Conservation (phyloP, 2,329 filamentous ascomycete species). For the Pseudocercospora pini-densiflorae region DNA sequence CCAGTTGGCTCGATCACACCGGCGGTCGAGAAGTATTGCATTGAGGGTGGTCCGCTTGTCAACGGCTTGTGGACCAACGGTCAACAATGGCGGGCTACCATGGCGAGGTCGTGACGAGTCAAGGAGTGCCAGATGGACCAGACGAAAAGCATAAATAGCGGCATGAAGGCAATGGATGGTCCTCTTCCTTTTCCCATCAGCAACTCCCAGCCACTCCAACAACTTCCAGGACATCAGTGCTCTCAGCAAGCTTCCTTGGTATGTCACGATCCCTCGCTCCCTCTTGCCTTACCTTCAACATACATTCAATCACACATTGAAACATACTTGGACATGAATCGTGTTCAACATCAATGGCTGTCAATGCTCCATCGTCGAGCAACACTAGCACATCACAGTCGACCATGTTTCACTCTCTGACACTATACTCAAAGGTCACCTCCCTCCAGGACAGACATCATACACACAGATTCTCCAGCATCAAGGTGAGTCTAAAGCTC, state of each 20-base stretch:
- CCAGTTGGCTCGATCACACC: slow-evolving; percentile 47
- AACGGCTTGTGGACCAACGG: slow-evolving; percentile 23
- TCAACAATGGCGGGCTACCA: slow-evolving; percentile 20
- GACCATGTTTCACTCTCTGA: slow-evolving; percentile 14
- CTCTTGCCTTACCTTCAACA: slow-evolving; percentile 1
- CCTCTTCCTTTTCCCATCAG: slow-evolving; percentile 22
- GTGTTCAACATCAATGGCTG: slow-evolving; percentile 8
- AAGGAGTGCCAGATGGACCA: slow-evolving; percentile 10
- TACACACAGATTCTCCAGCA: slow-evolving; percentile 12
- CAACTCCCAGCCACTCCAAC: slow-evolving; percentile 28
- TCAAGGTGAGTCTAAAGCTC: slow-evolving; percentile 13
- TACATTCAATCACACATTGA: slow-evolving; percentile 1
- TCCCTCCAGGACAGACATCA: slow-evolving; percentile 15
- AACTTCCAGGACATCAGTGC: slow-evolving; percentile 7
- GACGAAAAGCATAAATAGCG: slow-evolving; percentile 40
- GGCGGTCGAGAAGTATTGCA: slow-evolving; percentile 22
- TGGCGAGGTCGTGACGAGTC: slow-evolving; percentile 12
- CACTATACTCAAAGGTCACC: slow-evolving; percentile 7
- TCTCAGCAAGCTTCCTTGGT: slow-evolving; percentile 15
- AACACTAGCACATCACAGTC: neutral
- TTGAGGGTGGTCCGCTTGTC: slow-evolving; percentile 21
- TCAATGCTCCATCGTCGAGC: slow-evolving; percentile 10
- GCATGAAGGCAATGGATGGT: slow-evolving; percentile 19
- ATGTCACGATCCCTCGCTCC: slow-evolving; percentile 18
- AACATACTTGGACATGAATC: neutral